Conservation (phyloP, 2,329 filamentous ascomycete species). For the Colletotrichum navitas region DNA sequence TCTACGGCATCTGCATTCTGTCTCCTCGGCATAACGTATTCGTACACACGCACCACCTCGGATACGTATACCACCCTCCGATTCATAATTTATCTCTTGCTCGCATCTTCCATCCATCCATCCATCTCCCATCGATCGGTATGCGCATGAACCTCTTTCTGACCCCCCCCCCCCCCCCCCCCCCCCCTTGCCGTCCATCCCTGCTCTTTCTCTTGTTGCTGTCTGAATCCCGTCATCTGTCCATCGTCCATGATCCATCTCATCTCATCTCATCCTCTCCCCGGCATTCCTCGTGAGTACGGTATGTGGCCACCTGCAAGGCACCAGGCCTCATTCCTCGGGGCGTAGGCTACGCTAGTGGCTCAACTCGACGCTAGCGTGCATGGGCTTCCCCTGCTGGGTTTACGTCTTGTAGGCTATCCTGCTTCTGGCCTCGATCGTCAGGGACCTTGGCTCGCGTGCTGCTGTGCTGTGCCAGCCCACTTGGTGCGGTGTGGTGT, state of each 20-base stretch:
- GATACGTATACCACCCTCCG: slow-evolving; percentile 36
- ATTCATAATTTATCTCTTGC: slow-evolving; percentile 3
- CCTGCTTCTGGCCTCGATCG: slow-evolving; percentile 37
- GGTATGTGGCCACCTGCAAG: slow-evolving; percentile 12
- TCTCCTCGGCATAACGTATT: not conserved
- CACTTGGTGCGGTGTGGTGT: slow-evolving; percentile 15
- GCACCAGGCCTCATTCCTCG: slow-evolving; percentile 24
- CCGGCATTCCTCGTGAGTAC: slow-evolving; percentile 9
- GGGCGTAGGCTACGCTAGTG: not conserved
- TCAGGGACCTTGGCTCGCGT: slow-evolving; percentile 40
- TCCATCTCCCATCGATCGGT: slow-evolving; percentile 10
- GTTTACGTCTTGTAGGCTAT: slow-evolving; percentile 29
- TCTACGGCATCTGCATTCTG: not conserved
- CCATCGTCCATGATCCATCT: slow-evolving; percentile 1
- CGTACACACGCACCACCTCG: slow-evolving; percentile 8
- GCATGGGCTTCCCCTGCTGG: slow-evolving; percentile 2
- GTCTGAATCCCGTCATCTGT: not conserved
- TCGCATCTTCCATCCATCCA: slow-evolving; percentile 6
- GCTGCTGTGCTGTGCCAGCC: slow-evolving; percentile 22
- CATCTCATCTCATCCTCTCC: not conserved
- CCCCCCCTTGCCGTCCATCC: not conserved
- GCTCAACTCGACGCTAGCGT: slow-evolving; percentile 19
- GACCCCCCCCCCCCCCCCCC: not conserved
- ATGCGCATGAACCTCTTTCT: slow-evolving; percentile 26
- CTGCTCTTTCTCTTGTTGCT: not conserved